Conservation (phyloP, 306 rosid species). For the Morella rubra region DNA sequence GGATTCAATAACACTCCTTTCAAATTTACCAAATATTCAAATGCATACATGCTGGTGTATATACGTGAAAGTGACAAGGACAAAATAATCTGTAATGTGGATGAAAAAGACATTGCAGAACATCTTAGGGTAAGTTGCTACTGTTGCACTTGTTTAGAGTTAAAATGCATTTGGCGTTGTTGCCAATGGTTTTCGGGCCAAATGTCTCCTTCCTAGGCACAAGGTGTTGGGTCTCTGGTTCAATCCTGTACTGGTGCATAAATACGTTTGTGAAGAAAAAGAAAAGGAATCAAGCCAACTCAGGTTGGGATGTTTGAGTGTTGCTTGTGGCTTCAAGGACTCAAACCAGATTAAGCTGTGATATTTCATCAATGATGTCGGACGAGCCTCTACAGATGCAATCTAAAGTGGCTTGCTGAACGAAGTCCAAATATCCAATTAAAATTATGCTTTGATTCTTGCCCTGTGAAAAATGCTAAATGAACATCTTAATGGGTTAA, state of each 20-base stretch:
- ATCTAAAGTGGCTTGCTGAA: neutral
- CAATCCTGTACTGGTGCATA: neutral
- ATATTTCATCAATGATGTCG: neutral
- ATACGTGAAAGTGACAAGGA: slow-evolving; percentile 98
- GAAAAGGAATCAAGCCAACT: neutral
- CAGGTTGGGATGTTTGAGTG: neutral
- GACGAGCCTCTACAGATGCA: neutral
- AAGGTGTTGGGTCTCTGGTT: neutral
- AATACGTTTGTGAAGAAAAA: neutral
- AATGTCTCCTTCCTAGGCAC: neutral
- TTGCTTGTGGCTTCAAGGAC: neutral
- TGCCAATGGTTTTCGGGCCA: neutral
- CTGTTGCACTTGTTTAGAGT: slow-evolving; percentile 7
- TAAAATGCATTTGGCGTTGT: slow-evolving; percentile 12
- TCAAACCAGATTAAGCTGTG: neutral
- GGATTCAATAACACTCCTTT: slow-evolving; percentile 97
- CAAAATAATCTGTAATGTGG: slow-evolving; percentile 93
- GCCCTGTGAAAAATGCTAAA: neutral
- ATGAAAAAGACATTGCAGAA: slow-evolving; percentile 97
- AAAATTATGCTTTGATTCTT: slow-evolving; percentile 7
- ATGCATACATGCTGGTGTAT: slow-evolving; percentile 98
- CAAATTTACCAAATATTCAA: slow-evolving; percentile 94
- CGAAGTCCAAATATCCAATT: neutral
- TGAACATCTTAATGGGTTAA: neutral
- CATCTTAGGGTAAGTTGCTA: slow-evolving; percentile 81